Percentiles rank a stretch among this genome's conserved stretches.
Evolutionary conservation across 257 asterid species (phyloP).

Genomic region (Fraxinus quadrangulata): DNA sequence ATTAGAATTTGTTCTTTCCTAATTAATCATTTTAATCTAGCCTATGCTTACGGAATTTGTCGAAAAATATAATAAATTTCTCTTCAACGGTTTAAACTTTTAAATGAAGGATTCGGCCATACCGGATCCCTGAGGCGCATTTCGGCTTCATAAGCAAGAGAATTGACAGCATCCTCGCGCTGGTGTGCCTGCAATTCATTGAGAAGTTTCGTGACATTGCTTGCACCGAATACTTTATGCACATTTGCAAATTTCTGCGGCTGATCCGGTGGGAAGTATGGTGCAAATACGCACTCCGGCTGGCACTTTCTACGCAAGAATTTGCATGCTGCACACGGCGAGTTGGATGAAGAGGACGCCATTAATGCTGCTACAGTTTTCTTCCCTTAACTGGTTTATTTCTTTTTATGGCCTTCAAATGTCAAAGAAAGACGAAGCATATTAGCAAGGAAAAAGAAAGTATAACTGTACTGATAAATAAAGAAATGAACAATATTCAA

Average conservation of each 20-base stretch:
- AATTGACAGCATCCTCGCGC: slow-evolving; percentile 52
- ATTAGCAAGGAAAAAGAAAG: not conserved
- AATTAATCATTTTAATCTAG: no score
- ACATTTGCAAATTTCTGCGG: slow-evolving; percentile 53
- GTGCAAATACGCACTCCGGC: slow-evolving; percentile 44
- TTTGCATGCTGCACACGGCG: slow-evolving; percentile 66
- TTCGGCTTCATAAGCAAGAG: slow-evolving; percentile 55
- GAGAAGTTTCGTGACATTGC: slow-evolving; percentile 48
- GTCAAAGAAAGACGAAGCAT: not conserved
- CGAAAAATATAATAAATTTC: no score
- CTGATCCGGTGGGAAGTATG: slow-evolving; percentile 54
- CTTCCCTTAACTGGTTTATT: not conserved
- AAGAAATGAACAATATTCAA: not conserved
- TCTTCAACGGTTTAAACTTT: not conserved
- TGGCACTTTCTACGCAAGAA: slow-evolving; percentile 50
- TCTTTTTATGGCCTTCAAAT: not conserved
- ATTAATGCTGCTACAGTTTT: slow-evolving; percentile 22
- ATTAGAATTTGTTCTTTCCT: no score
- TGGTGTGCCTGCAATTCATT: slow-evolving; percentile 49
- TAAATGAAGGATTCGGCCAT: not conserved
- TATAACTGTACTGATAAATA: no score
- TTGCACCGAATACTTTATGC: slow-evolving; percentile 53
- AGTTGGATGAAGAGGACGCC: slow-evolving; percentile 50
- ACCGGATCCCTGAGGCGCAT: slow-evolving; percentile 50
- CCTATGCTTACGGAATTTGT: no score